Evolutionary conservation across 805 yeast species (phyloP).

Genomic region (Barnettozyma wickerhamii): DNA sequence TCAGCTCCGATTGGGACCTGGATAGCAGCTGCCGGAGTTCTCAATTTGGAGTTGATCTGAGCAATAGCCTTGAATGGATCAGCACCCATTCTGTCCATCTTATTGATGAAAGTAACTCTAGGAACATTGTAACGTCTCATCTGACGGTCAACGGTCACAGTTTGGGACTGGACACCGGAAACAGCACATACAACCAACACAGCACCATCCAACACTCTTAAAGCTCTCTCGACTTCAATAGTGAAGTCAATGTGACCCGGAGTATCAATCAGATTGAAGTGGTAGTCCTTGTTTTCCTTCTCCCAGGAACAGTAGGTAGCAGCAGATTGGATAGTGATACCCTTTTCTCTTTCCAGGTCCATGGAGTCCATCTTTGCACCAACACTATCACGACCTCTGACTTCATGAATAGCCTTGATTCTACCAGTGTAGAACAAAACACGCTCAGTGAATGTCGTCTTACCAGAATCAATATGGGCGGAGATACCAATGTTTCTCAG

Average conservation of each 20-base stretch:
- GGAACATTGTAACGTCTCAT: conserved; percentile 99
- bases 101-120: conserved; percentile 90
- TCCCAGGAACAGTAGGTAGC: conserved; percentile 98
- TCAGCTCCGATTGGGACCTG: conserved; percentile 98
- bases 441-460: conserved; percentile 97
- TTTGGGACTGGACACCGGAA: conserved; percentile 96
- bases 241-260: conserved; percentile 99
- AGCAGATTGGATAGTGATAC: conserved; percentile 97
- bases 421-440: conserved; percentile 95
- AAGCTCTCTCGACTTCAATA: conserved; percentile 97
- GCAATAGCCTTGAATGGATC: conserved; percentile 94
- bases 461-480: conserved; percentile 98
- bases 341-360: conserved; percentile 98
- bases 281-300: conserved; percentile 62
- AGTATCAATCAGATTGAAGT: conserved; percentile 93
- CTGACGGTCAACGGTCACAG: conserved; percentile 98
- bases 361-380: conserved; percentile 99
- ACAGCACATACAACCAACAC: conserved; percentile 98
- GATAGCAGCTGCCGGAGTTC: conserved; percentile 93
- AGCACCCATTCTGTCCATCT: conserved; percentile 99
- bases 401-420: conserved; percentile 95
- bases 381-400: conserved; percentile 92
- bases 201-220: conserved; percentile 97
- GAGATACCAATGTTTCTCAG: conserved; percentile 96
- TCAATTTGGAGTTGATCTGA: conserved; percentile 81